Evolutionary conservation across 192 early-diverging fungal genomes (phyloP).

Genomic region (Paraglomus occultum): DNA sequence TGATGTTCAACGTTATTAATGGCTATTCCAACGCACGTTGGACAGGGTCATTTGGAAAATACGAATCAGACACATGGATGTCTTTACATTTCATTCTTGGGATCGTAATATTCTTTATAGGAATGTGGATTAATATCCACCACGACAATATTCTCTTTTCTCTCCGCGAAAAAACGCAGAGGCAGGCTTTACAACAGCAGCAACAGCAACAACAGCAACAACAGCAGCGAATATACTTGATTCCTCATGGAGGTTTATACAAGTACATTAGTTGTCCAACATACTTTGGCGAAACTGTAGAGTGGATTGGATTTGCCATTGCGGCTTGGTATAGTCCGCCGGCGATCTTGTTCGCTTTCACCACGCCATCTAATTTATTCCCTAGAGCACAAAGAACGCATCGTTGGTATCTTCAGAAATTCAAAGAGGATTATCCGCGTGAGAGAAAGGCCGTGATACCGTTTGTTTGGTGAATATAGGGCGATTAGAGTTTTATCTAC

Average conservation of each 20-base stretch:
- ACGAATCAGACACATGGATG: background rate
- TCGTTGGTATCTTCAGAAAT: slow-evolving; percentile 37
- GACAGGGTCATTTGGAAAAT: slow-evolving; percentile 30
- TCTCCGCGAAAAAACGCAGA: slow-evolving; percentile 17
- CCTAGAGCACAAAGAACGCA: slow-evolving; percentile 38
- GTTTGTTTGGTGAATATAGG: slow-evolving; percentile 32
- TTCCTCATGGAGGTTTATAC: slow-evolving; percentile 37
- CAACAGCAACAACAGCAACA: background rate
- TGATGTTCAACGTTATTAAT: slow-evolving; percentile 39
- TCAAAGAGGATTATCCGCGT: slow-evolving; percentile 33
- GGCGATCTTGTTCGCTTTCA: slow-evolving; percentile 33
- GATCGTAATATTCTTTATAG: slow-evolving; percentile 23
- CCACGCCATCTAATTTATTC: slow-evolving; percentile 35
- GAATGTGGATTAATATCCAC: slow-evolving; percentile 38
- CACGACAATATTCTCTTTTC: slow-evolving; percentile 41
- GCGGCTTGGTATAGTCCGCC: slow-evolving; percentile 33
- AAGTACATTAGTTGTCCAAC: slow-evolving; percentile 38
- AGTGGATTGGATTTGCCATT: slow-evolving; percentile 43
- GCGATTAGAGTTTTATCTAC: background rate
- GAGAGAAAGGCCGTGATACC: slow-evolving; percentile 41
- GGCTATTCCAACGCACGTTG: slow-evolving; percentile 39
- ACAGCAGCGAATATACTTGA: slow-evolving; percentile 12
- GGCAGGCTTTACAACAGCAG: background rate
- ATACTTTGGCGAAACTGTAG: slow-evolving; percentile 38
- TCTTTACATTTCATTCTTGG: slow-evolving; percentile 25